phyloP scores from a whole-genome alignment of 2,329 filamentous ascomycete species.

The Neocatenulostroma microsporum region DNA sequence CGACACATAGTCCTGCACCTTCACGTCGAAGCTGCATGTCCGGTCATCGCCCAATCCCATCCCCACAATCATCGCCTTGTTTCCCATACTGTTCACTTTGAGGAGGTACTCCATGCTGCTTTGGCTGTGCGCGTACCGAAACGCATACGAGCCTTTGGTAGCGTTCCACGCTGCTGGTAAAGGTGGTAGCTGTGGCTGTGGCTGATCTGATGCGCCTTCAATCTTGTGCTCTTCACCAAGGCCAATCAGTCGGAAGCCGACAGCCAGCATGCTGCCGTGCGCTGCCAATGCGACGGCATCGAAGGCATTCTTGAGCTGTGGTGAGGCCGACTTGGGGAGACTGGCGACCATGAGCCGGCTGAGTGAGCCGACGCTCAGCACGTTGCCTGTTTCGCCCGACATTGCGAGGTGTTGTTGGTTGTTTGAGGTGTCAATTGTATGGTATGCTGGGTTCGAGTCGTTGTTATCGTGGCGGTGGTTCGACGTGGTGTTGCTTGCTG shows the following conservation, averaged over 20 bases:
- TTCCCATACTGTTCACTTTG: conserved; percentile 72
- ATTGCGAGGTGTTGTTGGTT: no score
- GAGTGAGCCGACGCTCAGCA: conserved; percentile 38
- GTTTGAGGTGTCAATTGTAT: no score
- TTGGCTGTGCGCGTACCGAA: conserved; percentile 79
- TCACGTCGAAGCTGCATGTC: conserved; percentile 69
- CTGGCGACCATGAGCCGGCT: conserved; percentile 38
- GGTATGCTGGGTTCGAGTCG: no score
- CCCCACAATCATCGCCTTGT: conserved; percentile 75
- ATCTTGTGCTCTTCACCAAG: conserved; percentile 75
- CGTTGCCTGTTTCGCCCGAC: conserved; percentile 26
- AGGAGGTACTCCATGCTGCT: conserved; percentile 78
- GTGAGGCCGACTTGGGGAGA: conserved; percentile 32
- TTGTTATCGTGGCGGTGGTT: no score
- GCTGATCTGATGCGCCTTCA: conserved; percentile 22
- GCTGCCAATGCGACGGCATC: conserved; percentile 78
- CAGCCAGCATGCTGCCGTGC: conserved; percentile 72
- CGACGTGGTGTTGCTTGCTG: no score
- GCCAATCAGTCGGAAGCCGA: conserved; percentile 76
- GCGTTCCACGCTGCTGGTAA: conserved; percentile 77
- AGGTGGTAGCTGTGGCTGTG: conserved; percentile 51
- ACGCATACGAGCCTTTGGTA: conserved; percentile 61
- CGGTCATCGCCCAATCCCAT: conserved; percentile 73
- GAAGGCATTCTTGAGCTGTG: conserved; percentile 57
- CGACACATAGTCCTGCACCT: conserved; percentile 66